A percentile compares a stretch with the other conserved stretches of the same genome.
Conservation (phyloP, 2,329 filamentous ascomycete species). For the Helotiales sp. region DNA sequence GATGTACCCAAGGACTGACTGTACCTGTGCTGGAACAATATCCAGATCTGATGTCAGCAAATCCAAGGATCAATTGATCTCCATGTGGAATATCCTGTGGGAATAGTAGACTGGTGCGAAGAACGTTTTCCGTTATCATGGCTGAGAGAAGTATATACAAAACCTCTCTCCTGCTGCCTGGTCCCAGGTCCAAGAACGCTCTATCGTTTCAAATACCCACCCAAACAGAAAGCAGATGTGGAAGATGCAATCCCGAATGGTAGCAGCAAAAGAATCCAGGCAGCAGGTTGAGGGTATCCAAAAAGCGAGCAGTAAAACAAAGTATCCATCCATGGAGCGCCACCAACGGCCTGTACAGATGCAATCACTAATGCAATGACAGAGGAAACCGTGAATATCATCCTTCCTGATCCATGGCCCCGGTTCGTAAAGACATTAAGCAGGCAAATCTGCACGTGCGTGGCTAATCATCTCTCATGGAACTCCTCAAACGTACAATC, state of each 20-base stretch:
- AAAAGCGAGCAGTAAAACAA: constrained; percentile 27
- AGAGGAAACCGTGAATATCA: constrained; percentile 22
- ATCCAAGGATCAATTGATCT: neutral
- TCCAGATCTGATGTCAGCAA: constrained; percentile 1
- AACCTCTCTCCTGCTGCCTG: constrained; percentile 22
- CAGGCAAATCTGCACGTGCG: constrained; percentile 24
- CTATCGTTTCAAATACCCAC: constrained; percentile 16
- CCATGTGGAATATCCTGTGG: constrained; percentile 3
- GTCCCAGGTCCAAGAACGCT: constrained; percentile 13
- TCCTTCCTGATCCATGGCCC: constrained; percentile 24
- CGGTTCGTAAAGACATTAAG: constrained; percentile 31
- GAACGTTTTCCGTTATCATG: constrained; percentile 6
- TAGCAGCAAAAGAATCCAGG: constrained; percentile 29
- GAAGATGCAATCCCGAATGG: constrained; percentile 8
- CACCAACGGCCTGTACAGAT: constrained; percentile 33
- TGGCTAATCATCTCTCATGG: constrained; percentile 24
- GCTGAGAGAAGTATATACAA: constrained; percentile 22
- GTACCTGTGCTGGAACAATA: constrained; percentile 7
- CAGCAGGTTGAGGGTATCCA: constrained; percentile 34
- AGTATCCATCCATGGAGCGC: constrained; percentile 25
- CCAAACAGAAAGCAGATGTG: constrained; percentile 5
- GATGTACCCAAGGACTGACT: neutral
- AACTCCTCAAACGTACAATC: constrained; percentile 19
- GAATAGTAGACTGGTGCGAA: constrained; percentile 3
- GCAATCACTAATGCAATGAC: constrained; percentile 36